Percentiles rank a stretch among this genome's conserved stretches.
Conservation (phyloP, 2,329 filamentous ascomycete genomes). For the Didymella pomorum region DNA sequence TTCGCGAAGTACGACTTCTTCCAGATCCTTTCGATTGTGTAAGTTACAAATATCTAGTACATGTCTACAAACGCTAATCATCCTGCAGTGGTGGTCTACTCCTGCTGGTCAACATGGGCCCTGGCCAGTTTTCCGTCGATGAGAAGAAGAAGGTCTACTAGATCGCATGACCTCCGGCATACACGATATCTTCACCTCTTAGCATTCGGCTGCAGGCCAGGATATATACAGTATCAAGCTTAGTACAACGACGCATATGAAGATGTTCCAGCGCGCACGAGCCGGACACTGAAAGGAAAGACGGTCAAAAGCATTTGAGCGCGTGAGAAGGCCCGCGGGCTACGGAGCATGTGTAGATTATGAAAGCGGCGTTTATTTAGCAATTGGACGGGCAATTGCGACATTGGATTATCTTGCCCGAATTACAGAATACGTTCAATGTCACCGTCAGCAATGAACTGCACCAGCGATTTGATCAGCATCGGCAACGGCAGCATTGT, state of each 20-base stretch:
- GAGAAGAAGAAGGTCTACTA: slow-evolving; percentile 99
- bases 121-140: slow-evolving; percentile 96
- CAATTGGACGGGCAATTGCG: slow-evolving; percentile 33
- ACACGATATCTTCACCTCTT: slow-evolving; percentile 18
- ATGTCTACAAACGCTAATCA: slow-evolving; percentile 27
- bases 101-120: slow-evolving; percentile 97
- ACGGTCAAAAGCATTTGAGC: slow-evolving; percentile 25
- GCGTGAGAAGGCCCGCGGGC: slow-evolving; percentile 23
- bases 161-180: slow-evolving; percentile 8
- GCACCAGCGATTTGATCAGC: background rate
- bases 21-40: slow-evolving; percentile 98
- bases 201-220: slow-evolving; percentile 18
- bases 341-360: slow-evolving; percentile 43
- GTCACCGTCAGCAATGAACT: background rate
- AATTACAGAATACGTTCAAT: slow-evolving; percentile 4
- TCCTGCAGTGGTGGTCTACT: slow-evolving; percentile 78
- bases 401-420: slow-evolving; percentile 16
- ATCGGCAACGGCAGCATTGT: background rate
- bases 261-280: slow-evolving; percentile 12
- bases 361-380: slow-evolving; percentile 34
- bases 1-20: slow-evolving; percentile 99
- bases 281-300: slow-evolving; percentile 4
- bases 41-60: slow-evolving; percentile 49
- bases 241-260: slow-evolving; percentile 23
- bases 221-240: slow-evolving; percentile 21